Percentiles rank a stretch among this genome's conserved stretches.
Evolutionary conservation across 352 stramenopile species (phyloP).

Genomic region (Phytophthora macrochlamydospora): DNA sequence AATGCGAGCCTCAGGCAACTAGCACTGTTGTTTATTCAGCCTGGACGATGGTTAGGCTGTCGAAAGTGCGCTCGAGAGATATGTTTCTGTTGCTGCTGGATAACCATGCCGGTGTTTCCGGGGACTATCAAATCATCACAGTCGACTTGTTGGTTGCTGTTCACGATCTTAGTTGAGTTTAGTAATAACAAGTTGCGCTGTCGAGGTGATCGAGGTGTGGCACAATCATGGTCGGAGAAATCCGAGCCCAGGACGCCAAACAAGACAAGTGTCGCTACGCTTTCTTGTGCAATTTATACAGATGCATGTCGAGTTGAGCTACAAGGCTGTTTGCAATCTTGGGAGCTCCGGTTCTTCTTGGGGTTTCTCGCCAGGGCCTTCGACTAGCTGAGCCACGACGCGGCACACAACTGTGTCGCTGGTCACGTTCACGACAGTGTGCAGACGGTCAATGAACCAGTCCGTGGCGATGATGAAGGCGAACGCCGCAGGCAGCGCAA

Average conservation of each 20-base stretch:
- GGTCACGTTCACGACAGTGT: constrained; percentile 66
- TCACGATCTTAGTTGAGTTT: too few relatives aligned
- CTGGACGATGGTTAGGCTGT: neutral
- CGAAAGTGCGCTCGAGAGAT: constrained; percentile 8
- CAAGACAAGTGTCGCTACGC: too few relatives aligned
- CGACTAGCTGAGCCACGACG: constrained; percentile 46
- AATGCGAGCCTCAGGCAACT: too few relatives aligned
- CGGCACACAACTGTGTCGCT: constrained; percentile 62
- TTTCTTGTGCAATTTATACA: too few relatives aligned
- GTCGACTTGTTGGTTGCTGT: too few relatives aligned
- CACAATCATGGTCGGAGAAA: too few relatives aligned
- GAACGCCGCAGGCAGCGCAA: constrained; percentile 50
- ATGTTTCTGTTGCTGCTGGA: neutral
- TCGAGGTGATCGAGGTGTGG: too few relatives aligned
- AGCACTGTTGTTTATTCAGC: too few relatives aligned
- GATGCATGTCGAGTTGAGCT: neutral
- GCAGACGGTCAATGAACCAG: constrained; percentile 64
- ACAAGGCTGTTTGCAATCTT: constrained; percentile 6
- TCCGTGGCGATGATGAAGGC: constrained; percentile 62
- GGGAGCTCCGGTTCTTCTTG: constrained; percentile 10
- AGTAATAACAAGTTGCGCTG: too few relatives aligned
- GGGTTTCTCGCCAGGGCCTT: constrained; percentile 12
- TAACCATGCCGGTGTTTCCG: neutral
- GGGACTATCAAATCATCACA: too few relatives aligned
- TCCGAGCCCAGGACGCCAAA: too few relatives aligned